Evolutionary conservation across 2,329 filamentous ascomycete species (phyloP).

Genomic region (Alternaria alternata): DNA sequence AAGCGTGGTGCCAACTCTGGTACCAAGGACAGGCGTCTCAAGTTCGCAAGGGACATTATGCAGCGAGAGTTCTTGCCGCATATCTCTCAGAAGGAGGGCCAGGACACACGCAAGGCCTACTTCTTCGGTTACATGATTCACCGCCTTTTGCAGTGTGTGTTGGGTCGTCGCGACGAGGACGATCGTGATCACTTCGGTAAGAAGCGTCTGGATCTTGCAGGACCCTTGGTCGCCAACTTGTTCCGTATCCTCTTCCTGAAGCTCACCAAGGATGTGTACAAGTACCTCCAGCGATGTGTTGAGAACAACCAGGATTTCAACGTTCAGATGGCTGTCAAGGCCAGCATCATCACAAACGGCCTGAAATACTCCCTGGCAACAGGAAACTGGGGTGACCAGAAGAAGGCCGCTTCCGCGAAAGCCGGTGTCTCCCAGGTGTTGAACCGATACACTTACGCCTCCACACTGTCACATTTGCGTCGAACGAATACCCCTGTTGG

Average conservation of each 20-base stretch:
- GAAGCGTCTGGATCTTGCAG: constrained; percentile 95
- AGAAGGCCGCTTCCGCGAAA: constrained; percentile 94
- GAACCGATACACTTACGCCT: constrained; percentile 97
- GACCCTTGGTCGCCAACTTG: constrained; percentile 91
- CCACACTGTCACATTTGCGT: constrained; percentile 93
- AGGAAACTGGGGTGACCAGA: constrained; percentile 99
- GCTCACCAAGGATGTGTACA: constrained; percentile 88
- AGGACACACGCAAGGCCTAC: constrained; percentile 95
- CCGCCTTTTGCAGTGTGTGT: constrained; percentile 88
- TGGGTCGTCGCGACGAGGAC: constrained; percentile 92
- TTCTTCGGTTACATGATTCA: constrained; percentile 99
- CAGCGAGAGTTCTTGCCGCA: constrained; percentile 97
- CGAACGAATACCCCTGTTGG: constrained; percentile 98
- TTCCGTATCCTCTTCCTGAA: constrained; percentile 93
- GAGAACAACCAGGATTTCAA: constrained; percentile 91
- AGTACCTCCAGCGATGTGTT: constrained; percentile 90
- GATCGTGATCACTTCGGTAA: constrained; percentile 99
- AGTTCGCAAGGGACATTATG: constrained; percentile 91
- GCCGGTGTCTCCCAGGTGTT: constrained; percentile 98
- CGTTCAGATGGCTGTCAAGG: constrained; percentile 88
- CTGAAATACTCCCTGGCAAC: constrained; percentile 97
- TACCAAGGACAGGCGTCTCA: constrained; percentile 86
- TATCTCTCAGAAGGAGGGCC: constrained; percentile 93
- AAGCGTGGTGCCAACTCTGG: constrained; percentile 82
- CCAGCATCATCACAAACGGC: constrained; percentile 88